Evolutionary conservation across 768 basidiomycete genomes (phyloP).

Genomic region (Strobilomyces dryophilus): DNA sequence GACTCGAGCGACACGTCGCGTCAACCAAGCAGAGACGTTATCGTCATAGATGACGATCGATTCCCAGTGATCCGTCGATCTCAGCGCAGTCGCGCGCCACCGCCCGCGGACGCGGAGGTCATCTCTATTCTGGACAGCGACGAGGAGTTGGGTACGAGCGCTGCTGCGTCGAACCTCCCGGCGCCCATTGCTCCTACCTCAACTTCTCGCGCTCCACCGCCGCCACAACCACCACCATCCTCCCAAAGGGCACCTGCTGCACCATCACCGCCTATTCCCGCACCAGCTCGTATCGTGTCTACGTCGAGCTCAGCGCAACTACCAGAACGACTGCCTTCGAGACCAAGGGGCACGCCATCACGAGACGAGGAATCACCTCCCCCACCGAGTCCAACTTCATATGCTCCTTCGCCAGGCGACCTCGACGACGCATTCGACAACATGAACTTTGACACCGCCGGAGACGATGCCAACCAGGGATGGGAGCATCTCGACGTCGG

Average conservation of each 20-base stretch:
- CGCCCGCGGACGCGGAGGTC: conserved; percentile 19
- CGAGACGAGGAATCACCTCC: not conserved
- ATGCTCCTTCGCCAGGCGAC: conserved; percentile 6
- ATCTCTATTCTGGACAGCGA: conserved; percentile 31
- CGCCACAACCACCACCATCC: not conserved
- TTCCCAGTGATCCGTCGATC: not conserved
- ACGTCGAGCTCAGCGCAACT: not conserved
- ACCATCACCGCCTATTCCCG: not conserved
- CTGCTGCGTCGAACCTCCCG: not conserved
- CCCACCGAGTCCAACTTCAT: not conserved
- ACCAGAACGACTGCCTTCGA: not conserved
- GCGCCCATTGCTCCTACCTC: not conserved
- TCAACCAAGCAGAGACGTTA: conserved; percentile 11
- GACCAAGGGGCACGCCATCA: not conserved
- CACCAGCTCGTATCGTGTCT: not conserved
- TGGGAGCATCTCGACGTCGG: conserved; percentile 13
- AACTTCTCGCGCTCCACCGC: not conserved
- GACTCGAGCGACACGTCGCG: conserved; percentile 20
- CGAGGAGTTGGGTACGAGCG: not conserved
- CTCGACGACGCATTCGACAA: conserved; percentile 12
- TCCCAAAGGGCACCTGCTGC: not conserved
- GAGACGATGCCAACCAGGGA: not conserved
- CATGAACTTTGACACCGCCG: conserved; percentile 11
- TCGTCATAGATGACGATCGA: conserved; percentile 17
- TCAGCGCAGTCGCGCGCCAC: conserved; percentile 2